These are phyloP conservation scores for Lobosporangium transversale DNA, from an alignment of 192 early-diverging fungal species.

Conservation along the genomic window DNA sequence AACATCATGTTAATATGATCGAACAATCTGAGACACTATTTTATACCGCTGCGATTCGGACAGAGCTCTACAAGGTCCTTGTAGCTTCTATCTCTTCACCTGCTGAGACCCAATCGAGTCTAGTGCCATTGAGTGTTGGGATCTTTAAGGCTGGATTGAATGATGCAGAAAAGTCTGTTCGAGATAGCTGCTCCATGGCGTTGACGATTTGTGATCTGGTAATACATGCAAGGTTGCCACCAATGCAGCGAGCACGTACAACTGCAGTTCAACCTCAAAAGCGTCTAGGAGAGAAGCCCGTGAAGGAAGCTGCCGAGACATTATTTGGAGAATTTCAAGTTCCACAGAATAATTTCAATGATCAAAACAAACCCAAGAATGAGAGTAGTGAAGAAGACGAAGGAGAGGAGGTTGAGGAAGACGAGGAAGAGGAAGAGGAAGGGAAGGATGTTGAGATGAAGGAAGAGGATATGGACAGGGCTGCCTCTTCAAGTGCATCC, in stretches of 20 bases:
- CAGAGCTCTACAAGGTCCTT: conserved; percentile 39
- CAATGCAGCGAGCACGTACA: conserved; percentile 52
- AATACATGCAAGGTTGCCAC: conserved; percentile 62
- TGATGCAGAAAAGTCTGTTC: conserved; percentile 51
- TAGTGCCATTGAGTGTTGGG: conserved; percentile 38
- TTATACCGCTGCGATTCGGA: conserved; percentile 28
- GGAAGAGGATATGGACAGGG: not conserved
- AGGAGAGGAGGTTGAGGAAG: conserved; percentile 10
- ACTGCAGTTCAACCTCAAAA: conserved; percentile 13
- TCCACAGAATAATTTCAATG: not conserved
- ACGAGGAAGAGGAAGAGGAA: conserved; percentile 17
- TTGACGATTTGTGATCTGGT: conserved; percentile 66
- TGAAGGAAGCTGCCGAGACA: conserved; percentile 24
- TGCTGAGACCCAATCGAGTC: conserved; percentile 42
- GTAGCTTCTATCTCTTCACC: conserved; percentile 37
- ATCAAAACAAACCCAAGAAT: not conserved
- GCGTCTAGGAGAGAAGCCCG: conserved; percentile 33
- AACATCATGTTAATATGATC: conserved; percentile 45
- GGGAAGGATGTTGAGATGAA: conserved; percentile 28
- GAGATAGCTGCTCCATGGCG: conserved; percentile 41
- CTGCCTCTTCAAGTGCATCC: not conserved
- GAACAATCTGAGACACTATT: conserved; percentile 38
- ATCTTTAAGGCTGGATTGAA: conserved; percentile 48
- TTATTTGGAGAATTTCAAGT: conserved; percentile 40
- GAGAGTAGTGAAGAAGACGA: conserved; percentile 15